Base-by-base conservation (phyloP, 768 basidiomycete genomes). In the Xanthoconium stramineum region DNA sequence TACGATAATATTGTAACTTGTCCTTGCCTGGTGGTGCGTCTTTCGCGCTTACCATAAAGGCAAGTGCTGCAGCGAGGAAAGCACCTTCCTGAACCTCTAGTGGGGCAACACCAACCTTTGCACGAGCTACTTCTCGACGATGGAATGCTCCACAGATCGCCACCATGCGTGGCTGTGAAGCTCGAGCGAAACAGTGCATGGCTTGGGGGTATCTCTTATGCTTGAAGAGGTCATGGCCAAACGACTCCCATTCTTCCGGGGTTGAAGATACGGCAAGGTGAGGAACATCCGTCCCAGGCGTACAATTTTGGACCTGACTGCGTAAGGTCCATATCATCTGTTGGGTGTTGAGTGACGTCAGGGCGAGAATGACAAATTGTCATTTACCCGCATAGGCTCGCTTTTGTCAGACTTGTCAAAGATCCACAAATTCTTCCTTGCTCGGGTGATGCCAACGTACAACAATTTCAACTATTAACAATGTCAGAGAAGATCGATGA, bases 401-500 rank as follows among this genome's bases (percentile, higher is more conserved):
- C 78, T 74, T 54, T 78, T 82, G 1, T 74, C 69, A 0, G 86
- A 87, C 35, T 73, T 76, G 65, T 89, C 88, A 2, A 80, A 80
- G 19, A 89, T 82, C 85, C 88, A 87, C 7, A 89, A 63, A 49
- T 86, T 85, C 53, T 83, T 85, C 39, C 84, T 77, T 1, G 87
- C 86, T 40, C 88, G 69, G 0, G 88, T 89, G 15, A 88, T 78
- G 0, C 85, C 88, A 3, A 89, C 87, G 53, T 89, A 89, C 0
- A 89, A 69, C 43, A 75, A 78, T 61, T 89, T 89, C 20, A 89
- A 72, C 86, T 88, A 29, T 29, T 1, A 39, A 17, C 7, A 11
- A 24, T 3, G 19, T 69, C 36, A 55, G 30, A 32, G 12, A 44
- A 42, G 6, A n/a, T 4, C 37, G 20, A 17, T 30, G 32, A 17